Evolutionary conservation across 139 green algal species (phyloP), one percentile per base, ranked within the genome.

Genomic region (Chlorella sp.): DNA sequence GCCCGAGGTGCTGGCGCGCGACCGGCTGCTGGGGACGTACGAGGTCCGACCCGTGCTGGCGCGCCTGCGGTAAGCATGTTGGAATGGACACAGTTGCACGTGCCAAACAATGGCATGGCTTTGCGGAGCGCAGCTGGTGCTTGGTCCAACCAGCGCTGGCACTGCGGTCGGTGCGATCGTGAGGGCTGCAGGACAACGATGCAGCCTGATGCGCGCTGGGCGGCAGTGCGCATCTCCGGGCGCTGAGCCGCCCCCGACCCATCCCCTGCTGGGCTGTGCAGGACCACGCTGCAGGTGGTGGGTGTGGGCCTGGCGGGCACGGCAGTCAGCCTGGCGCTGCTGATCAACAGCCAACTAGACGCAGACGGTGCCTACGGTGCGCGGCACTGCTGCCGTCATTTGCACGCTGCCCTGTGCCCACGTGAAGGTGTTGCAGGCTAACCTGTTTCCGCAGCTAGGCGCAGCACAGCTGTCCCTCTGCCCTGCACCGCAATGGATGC

Each of bases 1-100:
- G 0, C 95, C 93, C 0, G 94, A 97, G 83, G 91, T 98, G 44
- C 88, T 98, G 38, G 92, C 94, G 1, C 77, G 94, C 32, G 96
- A 99, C 89, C 73, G 96, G 76, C 81, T 98, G 85, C 85, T 98
- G 80, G 81, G 81, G 7, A 85, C 70, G 5, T 85, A 85, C 38
- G 69, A 91, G 85, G 88, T 90, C 13, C 86, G 85, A 67, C 92
- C 92, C 2, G 86, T 85, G 24, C 85, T 95, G 54, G 72, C 86
- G 16, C 84, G 86, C 5, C 75, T 95, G 40, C 90, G 90, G 77
- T 82, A 73, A 19, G 67, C 14, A 30, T 19, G 26, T 11, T 13
- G n/a, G n/a, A n/a, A n/a, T n/a, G n/a, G n/a, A n/a, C n/a, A n/a
- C n/a, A n/a, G n/a, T n/a, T n/a, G n/a, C n/a, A n/a, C n/a, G n/a